Base-by-base conservation (phyloP, 805 yeast genomes). In the Candida odintsovae region DNA sequence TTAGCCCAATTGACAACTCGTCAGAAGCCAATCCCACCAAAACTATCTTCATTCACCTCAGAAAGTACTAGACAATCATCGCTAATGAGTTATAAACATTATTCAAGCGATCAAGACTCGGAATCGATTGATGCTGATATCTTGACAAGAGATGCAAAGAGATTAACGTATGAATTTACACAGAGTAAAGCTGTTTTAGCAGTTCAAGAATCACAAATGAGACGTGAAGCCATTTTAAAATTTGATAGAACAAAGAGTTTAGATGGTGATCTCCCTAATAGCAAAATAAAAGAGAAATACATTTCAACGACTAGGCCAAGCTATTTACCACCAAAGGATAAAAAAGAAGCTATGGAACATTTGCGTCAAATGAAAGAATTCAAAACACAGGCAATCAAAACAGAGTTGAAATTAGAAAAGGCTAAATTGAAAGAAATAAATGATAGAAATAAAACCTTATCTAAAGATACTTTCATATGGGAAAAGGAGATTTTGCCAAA, bases 251-350 rank as follows among this genome's bases (percentile, higher is more conserved):
- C 68, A 25, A 54, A 49, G 38, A 52, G 47, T 20, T 28, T 49
- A 13, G 48, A 50, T 22, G 50, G 43, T 16, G 44, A 45, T 12
- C 16, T 52, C 8, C 59, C 61, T 25, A 19, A 29, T 11, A 50
- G 54, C 38, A 46, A 44, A 12, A n/a, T 42, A 18, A 53, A 54
- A 38, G 28, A 47, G 39, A 52, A 58, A 11, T 56, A 65, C 45
- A 51, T 71, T 13, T 62, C 83, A 0, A 67, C 69, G 21, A 82
- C 90, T 0, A 65, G 92, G 45, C 90, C 86, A 22, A 63, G 73
- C 1, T 76, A 79, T 68, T 63, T 84, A 35, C 90, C 92, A 0
- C 87, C 89, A 39, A 84, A 84, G 59, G 63, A 75, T 22, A 58
- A 64, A 16, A 61, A 64, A 18, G 90, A 84, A 54, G 73, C 75